Base-by-base conservation (phyloP, 1,284 basidiomycete species). In the Grifola frondosa region DNA sequence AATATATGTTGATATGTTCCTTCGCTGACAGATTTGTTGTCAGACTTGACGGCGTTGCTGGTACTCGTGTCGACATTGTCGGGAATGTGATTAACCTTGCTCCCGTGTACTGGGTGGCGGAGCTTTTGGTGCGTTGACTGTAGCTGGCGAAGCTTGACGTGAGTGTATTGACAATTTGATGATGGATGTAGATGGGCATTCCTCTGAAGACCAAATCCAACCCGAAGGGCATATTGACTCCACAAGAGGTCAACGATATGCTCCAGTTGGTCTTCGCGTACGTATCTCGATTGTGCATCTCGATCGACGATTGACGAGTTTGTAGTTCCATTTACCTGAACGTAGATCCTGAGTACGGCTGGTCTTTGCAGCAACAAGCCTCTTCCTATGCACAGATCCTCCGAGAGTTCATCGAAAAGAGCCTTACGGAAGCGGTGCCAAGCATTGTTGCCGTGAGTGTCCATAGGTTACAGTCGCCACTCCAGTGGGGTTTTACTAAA, bases 41-140 rank as follows among this genome's bases (percentile, higher is more conserved):
- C 10, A n/a, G n/a, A n/a, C 58, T 68, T 33, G 60, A 65, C 21
- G 70, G 66, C 23, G 52, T 62, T 11, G 30, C 50, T 5, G 61
- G 58, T 15, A 66, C 61, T 30, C 72, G 69, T 43, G 58, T 91
- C 29, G 85, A 93, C 59, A 70, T 92, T 38, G 77, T 91, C 13
- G 71, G 73, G 35, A 81, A 91, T 52, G 84, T 91, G 17, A 74
- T 86, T 61, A 86, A 88, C 54, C 62, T 77, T 25, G 56, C 82
- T 30, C 81, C 86, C 0, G 65, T 87, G 10, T 71, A 79, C 51
- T 89, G 82, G 81, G 70, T 84, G 21, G 73, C 78, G 4, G 69
- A 79, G 44, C 63, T 77, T 44, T 66, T 88, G 37, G 84, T 88
- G 48, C 49, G 84, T 67, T 29, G 16, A 22, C 21, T 29, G 4